Evolutionary conservation across 1,284 basidiomycete species (phyloP).

Genomic region (Rhodotorula sp.): DNA sequence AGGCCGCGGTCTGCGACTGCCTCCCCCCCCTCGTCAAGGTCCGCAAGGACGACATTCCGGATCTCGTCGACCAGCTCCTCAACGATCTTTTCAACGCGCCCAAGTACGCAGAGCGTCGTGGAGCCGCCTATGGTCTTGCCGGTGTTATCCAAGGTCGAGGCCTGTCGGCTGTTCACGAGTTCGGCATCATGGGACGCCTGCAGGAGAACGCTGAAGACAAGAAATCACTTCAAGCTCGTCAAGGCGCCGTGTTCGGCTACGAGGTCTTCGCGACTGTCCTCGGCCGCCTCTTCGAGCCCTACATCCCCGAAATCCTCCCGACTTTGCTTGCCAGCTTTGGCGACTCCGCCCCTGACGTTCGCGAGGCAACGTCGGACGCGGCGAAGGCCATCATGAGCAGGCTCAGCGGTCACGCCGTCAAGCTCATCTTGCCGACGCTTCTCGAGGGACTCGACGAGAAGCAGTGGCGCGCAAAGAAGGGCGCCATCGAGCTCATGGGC

Average conservation of each 20-base stretch:
- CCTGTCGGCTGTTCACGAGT: constrained; percentile 79
- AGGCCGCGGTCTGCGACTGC: constrained; percentile 88
- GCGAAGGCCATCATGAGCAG: constrained; percentile 93
- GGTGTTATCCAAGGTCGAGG: constrained; percentile 89
- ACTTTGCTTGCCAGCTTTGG: constrained; percentile 85
- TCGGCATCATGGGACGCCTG: constrained; percentile 71
- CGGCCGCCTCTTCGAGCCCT: constrained; percentile 90
- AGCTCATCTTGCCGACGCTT: constrained; percentile 86
- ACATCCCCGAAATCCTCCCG: constrained; percentile 80
- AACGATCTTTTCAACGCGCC: constrained; percentile 70
- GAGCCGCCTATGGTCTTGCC: constrained; percentile 93
- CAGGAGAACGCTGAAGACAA: constrained; percentile 83
- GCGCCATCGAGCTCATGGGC: constrained; percentile 96
- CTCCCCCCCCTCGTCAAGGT: constrained; percentile 79
- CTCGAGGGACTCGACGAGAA: constrained; percentile 93
- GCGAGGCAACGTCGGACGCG: constrained; percentile 92
- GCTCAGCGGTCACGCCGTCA: constrained; percentile 88
- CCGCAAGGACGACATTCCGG: constrained; percentile 58
- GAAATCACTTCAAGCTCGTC: constrained; percentile 77
- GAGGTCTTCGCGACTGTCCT: constrained; percentile 85
- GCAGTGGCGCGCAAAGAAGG: constrained; percentile 97
- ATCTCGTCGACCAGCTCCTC: constrained; percentile 74
- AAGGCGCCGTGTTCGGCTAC: constrained; percentile 93
- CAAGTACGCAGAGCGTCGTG: constrained; percentile 88
- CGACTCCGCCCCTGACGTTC: constrained; percentile 83